Percentiles rank a stretch among this genome's conserved stretches.
These are phyloP conservation scores for Kentomonas sorsogonicus DNA, from an alignment of 208 protist genomes.

Conservation along the genomic window DNA sequence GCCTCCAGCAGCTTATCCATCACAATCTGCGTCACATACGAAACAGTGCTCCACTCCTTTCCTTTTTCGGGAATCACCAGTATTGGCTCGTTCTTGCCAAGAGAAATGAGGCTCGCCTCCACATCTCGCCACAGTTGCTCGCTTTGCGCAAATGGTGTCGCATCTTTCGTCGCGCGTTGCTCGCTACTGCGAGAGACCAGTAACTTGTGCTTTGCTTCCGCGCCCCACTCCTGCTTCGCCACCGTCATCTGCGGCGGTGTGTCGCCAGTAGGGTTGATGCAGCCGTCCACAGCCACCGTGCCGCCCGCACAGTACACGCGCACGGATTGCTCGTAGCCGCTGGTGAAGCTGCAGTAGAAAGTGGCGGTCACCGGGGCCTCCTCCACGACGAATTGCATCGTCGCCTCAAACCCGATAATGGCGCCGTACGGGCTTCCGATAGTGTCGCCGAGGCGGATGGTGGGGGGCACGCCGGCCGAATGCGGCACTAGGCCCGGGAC, in stretches of 20 bases:
- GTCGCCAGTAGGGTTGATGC: conserved; percentile 54
- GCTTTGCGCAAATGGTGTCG: conserved; percentile 31
- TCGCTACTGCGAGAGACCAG: too few relatives aligned
- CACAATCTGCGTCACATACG: conserved; percentile 50
- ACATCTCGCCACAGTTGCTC: conserved; percentile 71
- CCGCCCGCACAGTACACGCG: conserved; percentile 39
- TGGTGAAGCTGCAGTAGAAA: conserved; percentile 59
- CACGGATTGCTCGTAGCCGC: conserved; percentile 50
- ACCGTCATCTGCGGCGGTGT: conserved; percentile 23
- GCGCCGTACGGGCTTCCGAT: conserved; percentile 18
- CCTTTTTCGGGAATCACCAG: conserved; percentile 37
- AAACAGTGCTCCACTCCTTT: conserved; percentile 39
- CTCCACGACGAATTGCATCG: conserved; percentile 38
- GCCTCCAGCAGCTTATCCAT: conserved; percentile 50
- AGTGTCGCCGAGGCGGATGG: too few relatives aligned
- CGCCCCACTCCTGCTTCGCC: conserved; percentile 15
- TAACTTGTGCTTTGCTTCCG: conserved; percentile 12
- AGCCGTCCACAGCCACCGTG: conserved; percentile 44
- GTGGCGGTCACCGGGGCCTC: conserved; percentile 30
- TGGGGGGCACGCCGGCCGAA: too few relatives aligned
- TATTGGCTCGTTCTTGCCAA: conserved; percentile 30
- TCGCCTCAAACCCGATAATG: conserved; percentile 53
- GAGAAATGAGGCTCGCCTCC: conserved; percentile 34
- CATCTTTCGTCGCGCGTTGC: conserved; percentile 17
- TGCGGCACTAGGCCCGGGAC: too few relatives aligned